Evolutionary conservation across 1,139 yeast genomes (phyloP), one percentile per base, ranked within the genome.

Genomic region (Pichia sp.): DNA sequence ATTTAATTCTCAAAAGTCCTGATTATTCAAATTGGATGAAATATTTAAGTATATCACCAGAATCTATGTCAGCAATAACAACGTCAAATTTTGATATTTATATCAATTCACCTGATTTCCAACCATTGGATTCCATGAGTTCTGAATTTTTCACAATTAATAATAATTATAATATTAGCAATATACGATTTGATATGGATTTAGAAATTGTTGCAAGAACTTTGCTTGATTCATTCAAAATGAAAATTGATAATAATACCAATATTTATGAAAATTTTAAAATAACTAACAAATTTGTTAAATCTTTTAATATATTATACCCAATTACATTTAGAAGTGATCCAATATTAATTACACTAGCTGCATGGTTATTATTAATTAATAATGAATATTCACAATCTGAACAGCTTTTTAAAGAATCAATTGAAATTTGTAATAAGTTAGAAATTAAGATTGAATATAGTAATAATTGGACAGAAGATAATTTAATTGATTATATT

Each of bases 321-420:
- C 67, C 70, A 3, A 49, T 65, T 47, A 65, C 69, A 4, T 48
- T 56, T 33, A 48, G 48, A 30, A 60, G 57, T 29, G 51, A 54
- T 34, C 50, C 63, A 1, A 57, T 65, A 4, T 48, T 64, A n/a
- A 57, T 59, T 39, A 51, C 54, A 2, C 30, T 52, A 5, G 42
- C 53, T 37, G 51, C 55, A 7, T 51, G 56, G 53, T 27, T 53
- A 2, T 30, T 49, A 24, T 23, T 40, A 4, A 27, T 43, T n/a
- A n/a, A n/a, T 8, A 42, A 42, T 1, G 43, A 45, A 22, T 43
- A 39, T 12, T 22, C 25, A 8, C 33, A 39, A 34, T 43, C 48
- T 8, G 32, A 29, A 9, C 40, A 42, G 27, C 52, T 40, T 26
- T 37, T 56, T 4, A 24, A 32, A 8, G 47, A 45, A 32, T 47